phyloP scores from a whole-genome alignment of 2,329 filamentous ascomycete genomes.

The Alternaria metachromatica region DNA sequence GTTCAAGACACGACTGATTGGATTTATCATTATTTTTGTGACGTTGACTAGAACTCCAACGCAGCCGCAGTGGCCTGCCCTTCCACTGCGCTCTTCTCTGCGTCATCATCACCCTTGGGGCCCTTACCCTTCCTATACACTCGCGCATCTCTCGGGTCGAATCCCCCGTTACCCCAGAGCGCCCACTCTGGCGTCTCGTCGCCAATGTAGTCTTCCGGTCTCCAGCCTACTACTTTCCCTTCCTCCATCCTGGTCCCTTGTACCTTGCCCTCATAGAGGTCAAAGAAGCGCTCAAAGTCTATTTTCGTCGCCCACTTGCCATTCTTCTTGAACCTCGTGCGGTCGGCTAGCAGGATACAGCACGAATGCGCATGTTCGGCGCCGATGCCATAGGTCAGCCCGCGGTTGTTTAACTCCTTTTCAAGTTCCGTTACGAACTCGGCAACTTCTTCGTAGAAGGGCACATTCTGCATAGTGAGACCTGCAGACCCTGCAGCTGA shows the following conservation, averaged over 20 bases:
- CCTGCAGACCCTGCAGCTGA: slow-evolving; percentile 83
- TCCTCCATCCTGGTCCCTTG: slow-evolving; percentile 54
- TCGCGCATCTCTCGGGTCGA: slow-evolving; percentile 86
- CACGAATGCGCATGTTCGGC: slow-evolving; percentile 96
- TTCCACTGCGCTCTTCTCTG: slow-evolving; percentile 14
- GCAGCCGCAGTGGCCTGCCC: slow-evolving; percentile 3
- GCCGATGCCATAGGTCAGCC: slow-evolving; percentile 85
- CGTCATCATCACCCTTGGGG: slow-evolving; percentile 33
- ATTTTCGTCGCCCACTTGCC: slow-evolving; percentile 92
- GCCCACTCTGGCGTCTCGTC: slow-evolving; percentile 90
- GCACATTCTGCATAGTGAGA: slow-evolving; percentile 95
- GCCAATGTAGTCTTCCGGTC: slow-evolving; percentile 89
- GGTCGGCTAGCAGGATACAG: slow-evolving; percentile 83
- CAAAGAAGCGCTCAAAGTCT: slow-evolving; percentile 88
- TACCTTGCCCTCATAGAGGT: slow-evolving; percentile 70
- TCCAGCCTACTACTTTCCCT: slow-evolving; percentile 65
- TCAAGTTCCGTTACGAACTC: slow-evolving; percentile 82
- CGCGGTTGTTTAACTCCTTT: slow-evolving; percentile 69
- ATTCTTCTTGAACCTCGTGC: slow-evolving; percentile 73
- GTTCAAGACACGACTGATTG: background rate
- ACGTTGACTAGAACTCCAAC: slow-evolving; percentile 16
- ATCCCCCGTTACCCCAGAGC: slow-evolving; percentile 91
- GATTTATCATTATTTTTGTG: background rate
- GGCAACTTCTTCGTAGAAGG: slow-evolving; percentile 89
- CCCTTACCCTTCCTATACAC: slow-evolving; percentile 85